Base-by-base conservation (phyloP, 352 stramenopile genomes). In the Thalassiosira exigua region DNA sequence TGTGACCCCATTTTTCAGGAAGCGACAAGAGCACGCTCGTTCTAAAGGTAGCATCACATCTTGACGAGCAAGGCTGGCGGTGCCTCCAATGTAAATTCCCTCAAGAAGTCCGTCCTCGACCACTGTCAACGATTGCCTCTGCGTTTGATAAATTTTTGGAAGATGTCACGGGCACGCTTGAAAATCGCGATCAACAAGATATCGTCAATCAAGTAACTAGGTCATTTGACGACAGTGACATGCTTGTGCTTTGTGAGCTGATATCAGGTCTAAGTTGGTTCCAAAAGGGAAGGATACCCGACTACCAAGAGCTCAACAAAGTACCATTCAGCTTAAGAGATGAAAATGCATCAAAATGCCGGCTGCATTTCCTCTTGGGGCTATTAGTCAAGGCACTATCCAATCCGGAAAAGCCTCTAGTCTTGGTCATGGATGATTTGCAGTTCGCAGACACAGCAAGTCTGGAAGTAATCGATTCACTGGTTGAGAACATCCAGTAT, bases 1-100 rank as follows among this genome's bases (percentile, higher is more conserved):
- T n/a, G n/a, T n/a, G n/a, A n/a, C n/a, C n/a, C 36, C 14, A 7
- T 14, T 44, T 14, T 44, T 7, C 36, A 44, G 36, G 36, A 14
- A 44, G 36, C 36, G 36, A 14, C 36, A 44, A 44, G 36, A 44
- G 36, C 36, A 7, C 14, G 14, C 14, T 44, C 36, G 36, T 44
- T 14, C 7, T 14, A 14, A 14, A 44, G 36, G 7, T 44, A 14
- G 36, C 7, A 7, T 44, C 36, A 7, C 7, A 14, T 14, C 36
- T 77, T 19, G 3, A 19, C 14, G 21, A 59, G 26, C 41, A 14
- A 22, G 69, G 58, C 21, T 69, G 69, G 69, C 22, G 53, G 14
- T 71, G 33, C 44, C 14, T 77, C 14, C 22, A 42, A 14, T 32
- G 21, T 24, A 77, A 77, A 36, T 77, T 77, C 26, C 58, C 69